Evolutionary conservation across 495 filamentous ascomycete genomes (phyloP).

Genomic region (Alectoria sarmentosa): DNA sequence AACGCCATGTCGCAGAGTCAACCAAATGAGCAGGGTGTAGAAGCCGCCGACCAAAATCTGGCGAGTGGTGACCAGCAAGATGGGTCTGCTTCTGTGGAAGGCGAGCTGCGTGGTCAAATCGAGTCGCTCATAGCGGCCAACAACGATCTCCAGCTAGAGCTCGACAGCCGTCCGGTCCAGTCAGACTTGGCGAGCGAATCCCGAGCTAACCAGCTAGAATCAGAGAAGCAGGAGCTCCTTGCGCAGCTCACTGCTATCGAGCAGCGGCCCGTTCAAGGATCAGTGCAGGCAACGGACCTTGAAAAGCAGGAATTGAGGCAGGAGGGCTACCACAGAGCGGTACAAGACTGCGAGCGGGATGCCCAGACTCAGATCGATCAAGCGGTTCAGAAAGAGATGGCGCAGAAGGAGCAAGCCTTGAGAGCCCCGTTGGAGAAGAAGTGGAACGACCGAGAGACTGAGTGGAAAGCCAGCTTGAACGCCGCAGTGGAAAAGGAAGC

Average conservation of each 20-base stretch:
- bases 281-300: not conserved
- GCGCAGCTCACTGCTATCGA: no score
- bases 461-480: not conserved
- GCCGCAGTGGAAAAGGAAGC: not conserved
- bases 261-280: no score
- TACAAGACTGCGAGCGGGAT: not conserved
- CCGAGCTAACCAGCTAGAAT: no score
- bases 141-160: no score
- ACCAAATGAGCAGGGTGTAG: not conserved
- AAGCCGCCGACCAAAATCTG: no score
- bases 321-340: not conserved
- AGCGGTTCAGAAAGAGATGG: not conserved
- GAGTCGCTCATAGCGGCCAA: no score
- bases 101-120: no score
- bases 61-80: no score
- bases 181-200: no score
- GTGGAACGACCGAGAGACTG: not conserved
- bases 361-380: not conserved
- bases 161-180: no score
- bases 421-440: not conserved
- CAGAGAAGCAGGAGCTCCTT: no score
- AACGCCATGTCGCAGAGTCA: not conserved
- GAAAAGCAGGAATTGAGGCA: not conserved
- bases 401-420: not conserved
- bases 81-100: no score